These are phyloP conservation scores for Citrullus amarus DNA, from an alignment of 306 rosid species.

Conservation along the genomic window DNA sequence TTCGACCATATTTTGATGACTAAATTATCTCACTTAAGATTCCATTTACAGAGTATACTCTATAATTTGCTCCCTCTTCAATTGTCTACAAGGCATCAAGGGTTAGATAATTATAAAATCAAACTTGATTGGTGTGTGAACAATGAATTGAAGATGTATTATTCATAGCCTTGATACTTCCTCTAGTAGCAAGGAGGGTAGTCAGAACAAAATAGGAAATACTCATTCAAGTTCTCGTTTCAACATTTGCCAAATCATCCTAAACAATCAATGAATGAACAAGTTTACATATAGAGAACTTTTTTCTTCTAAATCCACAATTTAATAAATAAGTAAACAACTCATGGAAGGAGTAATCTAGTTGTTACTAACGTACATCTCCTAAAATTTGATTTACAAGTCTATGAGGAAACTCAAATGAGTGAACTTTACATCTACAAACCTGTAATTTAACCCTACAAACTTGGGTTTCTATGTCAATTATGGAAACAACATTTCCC, in stretches of 20 bases:
- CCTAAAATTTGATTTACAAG: not conserved
- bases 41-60: not conserved
- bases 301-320: not conserved
- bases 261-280: not conserved
- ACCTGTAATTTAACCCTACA: constrained; percentile 51
- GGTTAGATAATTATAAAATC: not conserved
- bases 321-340: not conserved
- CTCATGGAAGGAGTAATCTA: not conserved
- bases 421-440: not conserved
- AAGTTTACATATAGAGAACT: not conserved
- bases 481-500: constrained; percentile 37
- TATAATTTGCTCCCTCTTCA: not conserved
- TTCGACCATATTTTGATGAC: not conserved
- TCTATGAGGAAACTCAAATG: not conserved
- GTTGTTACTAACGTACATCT: not conserved
- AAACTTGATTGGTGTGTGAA: not conserved
- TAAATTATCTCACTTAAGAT: not conserved
- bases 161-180: not conserved
- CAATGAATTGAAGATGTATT: not conserved
- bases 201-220: not conserved
- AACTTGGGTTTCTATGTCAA: constrained; percentile 49
- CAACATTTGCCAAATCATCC: not conserved
- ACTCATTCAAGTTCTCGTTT: not conserved
- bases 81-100: not conserved
- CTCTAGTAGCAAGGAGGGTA: not conserved